phyloP scores from a whole-genome alignment of 805 yeast genomes.

The Kuraishia capsulata region DNA sequence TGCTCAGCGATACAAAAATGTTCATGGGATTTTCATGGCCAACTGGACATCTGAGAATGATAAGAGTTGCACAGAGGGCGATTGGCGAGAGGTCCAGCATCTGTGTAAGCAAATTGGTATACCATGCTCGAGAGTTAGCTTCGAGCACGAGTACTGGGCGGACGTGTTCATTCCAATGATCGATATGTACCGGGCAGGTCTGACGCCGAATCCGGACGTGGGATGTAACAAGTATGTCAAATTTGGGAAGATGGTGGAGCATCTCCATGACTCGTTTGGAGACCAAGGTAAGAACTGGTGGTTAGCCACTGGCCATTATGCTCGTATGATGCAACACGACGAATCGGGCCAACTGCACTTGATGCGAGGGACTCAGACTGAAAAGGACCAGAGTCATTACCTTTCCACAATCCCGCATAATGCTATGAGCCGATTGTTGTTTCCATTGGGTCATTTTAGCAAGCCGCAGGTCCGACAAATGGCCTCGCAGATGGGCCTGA shows the following conservation, averaged over 20 bases:
- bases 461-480: conserved; percentile 68
- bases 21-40: conserved; percentile 84
- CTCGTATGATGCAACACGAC: conserved; percentile 39
- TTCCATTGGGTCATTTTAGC: conserved; percentile 74
- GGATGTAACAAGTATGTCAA: conserved; percentile 80
- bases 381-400: conserved; percentile 89
- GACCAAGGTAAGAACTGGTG: conserved; percentile 42
- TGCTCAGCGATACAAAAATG: conserved; percentile 46
- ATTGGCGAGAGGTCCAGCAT: conserved; percentile 75
- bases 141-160: conserved; percentile 89
- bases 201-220: conserved; percentile 93
- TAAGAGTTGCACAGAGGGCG: conserved; percentile 63
- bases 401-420: conserved; percentile 53
- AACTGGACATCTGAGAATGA: conserved; percentile 60
- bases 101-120: conserved; percentile 55
- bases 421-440: conserved; percentile 39
- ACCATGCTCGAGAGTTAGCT: conserved; percentile 67
- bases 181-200: conserved; percentile 55
- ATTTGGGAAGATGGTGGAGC: conserved; percentile 68
- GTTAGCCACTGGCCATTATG: conserved; percentile 86
- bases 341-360: conserved; percentile 31
- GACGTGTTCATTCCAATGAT: conserved; percentile 93
- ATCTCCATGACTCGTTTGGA: conserved; percentile 31
- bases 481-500: conserved; percentile 43
- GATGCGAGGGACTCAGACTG: conserved; percentile 44